Evolutionary conservation across 1,284 basidiomycete genomes (phyloP).

Genomic region (Apiotrichum brassicae): DNA sequence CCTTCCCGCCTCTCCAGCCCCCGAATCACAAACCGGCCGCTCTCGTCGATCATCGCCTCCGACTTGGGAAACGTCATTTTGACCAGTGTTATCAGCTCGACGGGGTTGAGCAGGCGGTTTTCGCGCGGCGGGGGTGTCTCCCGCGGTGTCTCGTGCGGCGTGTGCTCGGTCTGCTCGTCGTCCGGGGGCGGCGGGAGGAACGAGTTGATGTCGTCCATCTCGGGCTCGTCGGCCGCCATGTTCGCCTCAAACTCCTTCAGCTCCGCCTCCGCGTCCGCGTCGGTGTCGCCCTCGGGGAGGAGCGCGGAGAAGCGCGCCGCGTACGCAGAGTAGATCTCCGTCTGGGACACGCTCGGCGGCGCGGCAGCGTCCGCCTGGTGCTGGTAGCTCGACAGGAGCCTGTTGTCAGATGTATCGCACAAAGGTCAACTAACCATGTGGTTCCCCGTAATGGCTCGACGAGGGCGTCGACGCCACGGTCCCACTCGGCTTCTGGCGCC

Average conservation of each 20-base stretch:
- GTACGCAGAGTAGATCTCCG: slow-evolving; percentile 41
- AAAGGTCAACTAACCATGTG: slow-evolving; percentile 30
- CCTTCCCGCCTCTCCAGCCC: slow-evolving; percentile 36
- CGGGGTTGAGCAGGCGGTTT: slow-evolving; percentile 35
- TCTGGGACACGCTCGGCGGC: slow-evolving; percentile 27
- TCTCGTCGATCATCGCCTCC: slow-evolving; percentile 31
- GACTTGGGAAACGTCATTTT: slow-evolving; percentile 41
- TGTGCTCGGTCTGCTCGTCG: not conserved
- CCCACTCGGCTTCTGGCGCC: slow-evolving; percentile 21
- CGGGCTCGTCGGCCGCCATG: slow-evolving; percentile 4
- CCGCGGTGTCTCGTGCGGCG: not conserved
- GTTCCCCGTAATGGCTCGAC: slow-evolving; percentile 38
- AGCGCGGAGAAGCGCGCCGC: slow-evolving; percentile 35
- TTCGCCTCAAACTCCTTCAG: slow-evolving; percentile 18
- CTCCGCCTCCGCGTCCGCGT: slow-evolving; percentile 7
- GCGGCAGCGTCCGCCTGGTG: slow-evolving; percentile 19
- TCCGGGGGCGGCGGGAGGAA: slow-evolving; percentile 8
- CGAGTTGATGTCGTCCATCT: slow-evolving; percentile 19
- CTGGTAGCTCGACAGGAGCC: slow-evolving; percentile 37
- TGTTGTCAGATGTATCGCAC: slow-evolving; percentile 1
- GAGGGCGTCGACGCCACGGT: slow-evolving; percentile 29
- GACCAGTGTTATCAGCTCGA: slow-evolving; percentile 37
- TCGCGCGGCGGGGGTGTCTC: slow-evolving; percentile 5
- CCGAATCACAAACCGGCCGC: slow-evolving; percentile 35
- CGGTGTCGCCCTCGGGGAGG: slow-evolving; percentile 1